Conservation (phyloP, 805 yeast species). For the Spencermartinsiella europaea region DNA sequence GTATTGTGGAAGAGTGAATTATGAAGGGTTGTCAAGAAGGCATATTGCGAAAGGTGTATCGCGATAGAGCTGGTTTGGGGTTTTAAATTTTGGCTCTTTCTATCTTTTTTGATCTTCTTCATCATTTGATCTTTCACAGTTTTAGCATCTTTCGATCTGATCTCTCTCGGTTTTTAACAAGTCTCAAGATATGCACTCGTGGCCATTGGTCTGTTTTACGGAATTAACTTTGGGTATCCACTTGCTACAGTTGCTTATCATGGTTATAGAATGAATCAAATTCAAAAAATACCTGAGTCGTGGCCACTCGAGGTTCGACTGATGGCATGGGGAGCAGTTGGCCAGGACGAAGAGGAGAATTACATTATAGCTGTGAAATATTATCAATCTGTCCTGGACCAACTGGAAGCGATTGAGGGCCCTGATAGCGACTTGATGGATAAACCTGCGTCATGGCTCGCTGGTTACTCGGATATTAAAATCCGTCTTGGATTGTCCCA, state of each 20-base stretch:
- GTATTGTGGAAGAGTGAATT: too few relatives aligned
- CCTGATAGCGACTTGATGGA: slow-evolving; percentile 15
- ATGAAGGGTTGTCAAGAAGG: too few relatives aligned
- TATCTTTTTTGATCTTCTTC: too few relatives aligned
- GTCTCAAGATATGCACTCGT: neutral
- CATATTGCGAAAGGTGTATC: too few relatives aligned
- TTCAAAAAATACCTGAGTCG: slow-evolving; percentile 20
- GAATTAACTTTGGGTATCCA: slow-evolving; percentile 2
- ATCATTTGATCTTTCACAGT: too few relatives aligned
- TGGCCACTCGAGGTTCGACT: slow-evolving; percentile 18
- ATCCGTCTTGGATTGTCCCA: slow-evolving; percentile 28
- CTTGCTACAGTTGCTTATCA: neutral
- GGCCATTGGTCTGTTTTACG: neutral
- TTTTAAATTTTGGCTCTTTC: too few relatives aligned
- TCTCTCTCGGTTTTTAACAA: too few relatives aligned
- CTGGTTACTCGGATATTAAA: slow-evolving; percentile 31
- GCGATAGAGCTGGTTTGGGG: too few relatives aligned
- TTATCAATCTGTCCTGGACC: slow-evolving; percentile 22
- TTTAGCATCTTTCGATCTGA: too few relatives aligned
- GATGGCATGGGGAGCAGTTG: slow-evolving; percentile 17
- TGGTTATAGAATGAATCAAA: slow-evolving; percentile 4
- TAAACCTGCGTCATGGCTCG: slow-evolving; percentile 28
- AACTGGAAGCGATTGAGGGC: slow-evolving; percentile 15
- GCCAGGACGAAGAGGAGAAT: slow-evolving; percentile 13
- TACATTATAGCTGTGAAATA: slow-evolving; percentile 16